Base-by-base conservation (phyloP, 345 rosid species). In the Erodium maritimum region DNA sequence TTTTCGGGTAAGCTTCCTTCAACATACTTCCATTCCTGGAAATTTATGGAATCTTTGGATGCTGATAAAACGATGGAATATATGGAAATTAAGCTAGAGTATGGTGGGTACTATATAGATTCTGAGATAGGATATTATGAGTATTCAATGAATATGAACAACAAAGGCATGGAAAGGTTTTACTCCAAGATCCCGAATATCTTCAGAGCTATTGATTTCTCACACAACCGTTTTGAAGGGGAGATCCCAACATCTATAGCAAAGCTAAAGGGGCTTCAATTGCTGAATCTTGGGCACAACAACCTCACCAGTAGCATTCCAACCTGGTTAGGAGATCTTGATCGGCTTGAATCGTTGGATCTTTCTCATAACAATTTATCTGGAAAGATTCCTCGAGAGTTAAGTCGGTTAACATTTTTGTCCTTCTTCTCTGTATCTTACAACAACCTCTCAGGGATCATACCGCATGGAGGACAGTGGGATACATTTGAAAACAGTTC, bases 241-340 rank as follows among this genome's bases (percentile, higher is more conserved):
- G 23, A 19, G 37, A 64, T 69, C 21, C 70, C 68, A 0, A 52
- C 0, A 50, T 5, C n/a, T n/a, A n/a, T n/a, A n/a, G n/a, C n/a
- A n/a, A n/a, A n/a, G n/a, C n/a, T n/a, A n/a, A n/a, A n/a, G 0
- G 33, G 62, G 19, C 62, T 69, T 9, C 53, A 1, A 0, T 0
- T 42, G 55, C 50, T 68, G 0, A 61, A 62, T 37, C 52, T 72
- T 0, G 67, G 72, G 25, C 16, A 50, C 17, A 72, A 68, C 14
- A 0, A 17, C 21, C 45, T 73, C 34, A 20, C 17, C 0, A 55
- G 77, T 17, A 5, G 14, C 21, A 54, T 68, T 3, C 65, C 67
- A 2, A 6, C 37, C 11, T 51, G 34, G 10, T 2, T 66, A 0
- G 62, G 23, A 0, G 42, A 58, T 17, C 14, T 69, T 0, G 37